A percentile compares a stretch with the other conserved stretches of the same genome.
Conservation (phyloP, 2,329 filamentous ascomycete species). For the Amylocarpus encephaloides region DNA sequence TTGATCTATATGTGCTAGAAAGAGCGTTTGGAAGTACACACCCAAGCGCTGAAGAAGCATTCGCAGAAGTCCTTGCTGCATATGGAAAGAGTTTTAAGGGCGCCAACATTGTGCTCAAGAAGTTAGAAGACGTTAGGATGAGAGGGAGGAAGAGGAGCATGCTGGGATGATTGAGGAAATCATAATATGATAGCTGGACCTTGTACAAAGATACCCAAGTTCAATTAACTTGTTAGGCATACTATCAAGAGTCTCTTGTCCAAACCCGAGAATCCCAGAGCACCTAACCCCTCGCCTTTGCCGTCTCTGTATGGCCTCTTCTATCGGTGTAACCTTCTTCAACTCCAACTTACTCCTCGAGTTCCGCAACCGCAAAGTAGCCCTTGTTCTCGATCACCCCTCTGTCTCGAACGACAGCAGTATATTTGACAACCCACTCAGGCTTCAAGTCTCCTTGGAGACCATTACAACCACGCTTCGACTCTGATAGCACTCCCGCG, state of each 20-base stretch:
- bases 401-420: slow-evolving; percentile 85
- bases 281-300: neutral
- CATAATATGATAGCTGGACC: neutral
- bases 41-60: slow-evolving; percentile 73
- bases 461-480: slow-evolving; percentile 41
- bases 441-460: slow-evolving; percentile 74
- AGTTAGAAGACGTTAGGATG: slow-evolving; percentile 86
- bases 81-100: slow-evolving; percentile 74
- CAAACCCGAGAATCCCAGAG: neutral
- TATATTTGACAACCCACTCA: slow-evolving; percentile 96
- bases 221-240: neutral
- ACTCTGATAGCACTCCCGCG: slow-evolving; percentile 63
- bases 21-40: slow-evolving; percentile 93
- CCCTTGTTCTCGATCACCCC: slow-evolving; percentile 98
- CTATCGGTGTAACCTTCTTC: neutral
- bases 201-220: neutral
- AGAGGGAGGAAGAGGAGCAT: slow-evolving; percentile 95
- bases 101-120: slow-evolving; percentile 66
- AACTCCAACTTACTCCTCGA: slow-evolving; percentile 39
- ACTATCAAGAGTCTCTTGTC: too few species aligned
- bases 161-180: slow-evolving; percentile 57
- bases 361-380: slow-evolving; percentile 82
- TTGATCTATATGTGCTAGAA: slow-evolving; percentile 94
- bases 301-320: neutral
- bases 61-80: slow-evolving; percentile 63